Evolutionary conservation across 805 yeast genomes (phyloP), one percentile per base, ranked within the genome.

Genomic region (Nakazawaea sp.): DNA sequence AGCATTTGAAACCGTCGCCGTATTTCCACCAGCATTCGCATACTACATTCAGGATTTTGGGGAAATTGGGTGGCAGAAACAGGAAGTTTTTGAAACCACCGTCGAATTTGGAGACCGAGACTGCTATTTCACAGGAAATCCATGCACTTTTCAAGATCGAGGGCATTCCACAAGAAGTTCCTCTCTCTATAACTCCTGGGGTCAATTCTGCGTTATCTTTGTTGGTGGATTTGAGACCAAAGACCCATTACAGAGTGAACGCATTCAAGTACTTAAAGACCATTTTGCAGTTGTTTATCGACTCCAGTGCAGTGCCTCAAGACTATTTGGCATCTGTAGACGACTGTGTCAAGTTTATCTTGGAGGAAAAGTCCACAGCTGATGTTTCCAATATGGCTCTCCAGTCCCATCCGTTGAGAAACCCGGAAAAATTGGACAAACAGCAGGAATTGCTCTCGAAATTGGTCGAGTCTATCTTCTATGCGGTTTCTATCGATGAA

Each of bases 21-120:
- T 88, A 87, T 54, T 86, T 84, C 47, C 97, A 92, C 49, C 95
- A 87, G 46, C 96, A 89, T 47, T 82, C 96, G 13, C 98, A 92
- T 54, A 87, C 96, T 0, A 89, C 97, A 0, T 78, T 92, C 39
- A 70, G 97, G 44, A 87, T 92, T 27, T 64, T 92, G 35, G 98
- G 99, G 35, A 92, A 94, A 54, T 64, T 92, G 13, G 99, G 99
- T 27, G 99, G 99, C 2, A 74, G 98, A 52, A 92, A 92, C 50
- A 78, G 96, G 48, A 78, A 81, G 36, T 86, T 87, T 53, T 69
- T 92, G 49, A 77, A 76, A 40, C 82, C 94, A 2, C 87, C 89
- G 27, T 62, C 72, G 30, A 81, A 83, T 40, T 62, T 92, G 46
- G 64, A 68, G 32, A 59, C 75, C 1, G 70, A 70, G 42, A 64